Evolutionary conservation across 116 monocot genomes (phyloP).

Genomic region (Posidonia oceanica): DNA sequence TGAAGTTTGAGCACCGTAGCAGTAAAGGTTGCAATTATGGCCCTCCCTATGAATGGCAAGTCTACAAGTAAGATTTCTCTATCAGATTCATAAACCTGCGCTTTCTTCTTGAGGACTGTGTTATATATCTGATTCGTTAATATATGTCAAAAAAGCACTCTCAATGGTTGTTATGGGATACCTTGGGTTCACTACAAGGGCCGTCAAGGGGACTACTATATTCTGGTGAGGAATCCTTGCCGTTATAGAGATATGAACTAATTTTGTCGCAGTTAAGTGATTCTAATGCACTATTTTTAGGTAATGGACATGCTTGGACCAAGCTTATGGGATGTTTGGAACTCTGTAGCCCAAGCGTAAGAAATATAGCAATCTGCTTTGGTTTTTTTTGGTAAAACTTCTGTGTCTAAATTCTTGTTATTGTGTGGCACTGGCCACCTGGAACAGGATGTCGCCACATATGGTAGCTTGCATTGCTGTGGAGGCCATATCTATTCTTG

Average conservation of each 20-base stretch:
- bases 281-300: slow-evolving; percentile 24
- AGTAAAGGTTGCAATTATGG: slow-evolving; percentile 98
- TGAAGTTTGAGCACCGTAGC: slow-evolving; percentile 91
- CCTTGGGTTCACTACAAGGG: slow-evolving; percentile 94
- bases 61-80: slow-evolving; percentile 68
- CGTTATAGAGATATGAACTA: too few species aligned
- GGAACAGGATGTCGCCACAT: slow-evolving; percentile 73
- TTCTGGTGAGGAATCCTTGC: slow-evolving; percentile 45
- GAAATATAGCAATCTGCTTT: slow-evolving; percentile 3
- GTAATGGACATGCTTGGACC: slow-evolving; percentile 99
- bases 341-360: slow-evolving; percentile 88
- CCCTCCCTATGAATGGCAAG: slow-evolving; percentile 97
- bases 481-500: slow-evolving; percentile 53
- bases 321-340: slow-evolving; percentile 99
- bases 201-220: slow-evolving; percentile 93
- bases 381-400: not conserved
- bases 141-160: slow-evolving; percentile 34
- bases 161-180: slow-evolving; percentile 95
- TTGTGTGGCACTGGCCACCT: not conserved
- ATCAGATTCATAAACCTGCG: not conserved
- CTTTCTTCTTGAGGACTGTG: too few species aligned
- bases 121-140: slow-evolving; percentile 2
- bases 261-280: not conserved
- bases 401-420: not conserved
- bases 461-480: slow-evolving; percentile 98